Base-by-base conservation (phyloP, 108 stramenopile genomes). In the Pseudonitzschia multistriata region DNA sequence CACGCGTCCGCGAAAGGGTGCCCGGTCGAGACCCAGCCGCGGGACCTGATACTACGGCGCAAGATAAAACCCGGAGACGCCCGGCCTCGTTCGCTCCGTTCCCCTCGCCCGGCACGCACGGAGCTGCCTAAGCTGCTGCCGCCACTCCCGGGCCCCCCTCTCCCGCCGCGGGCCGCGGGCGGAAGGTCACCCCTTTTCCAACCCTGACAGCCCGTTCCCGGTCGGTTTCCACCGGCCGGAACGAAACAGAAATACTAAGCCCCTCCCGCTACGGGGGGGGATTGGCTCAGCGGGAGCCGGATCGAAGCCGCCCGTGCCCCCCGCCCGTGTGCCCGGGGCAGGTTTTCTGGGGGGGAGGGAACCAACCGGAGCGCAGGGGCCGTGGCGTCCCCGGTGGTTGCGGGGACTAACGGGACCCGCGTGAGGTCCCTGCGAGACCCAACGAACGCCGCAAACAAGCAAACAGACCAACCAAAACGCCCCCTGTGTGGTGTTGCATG, bases 41-140 rank as follows among this genome's bases (percentile, higher is more conserved):
- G 70, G 70, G 33, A 55, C 63, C 63, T 73, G 72, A 73, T 73
- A 73, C 72, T 73, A 73, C 72, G 53, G 53, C 72, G 72, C 72
- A n/a, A 73, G 62, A 73, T 59, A 11, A 33, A 59, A 59, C 34
- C 57, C 8, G 42, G 42, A 45, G 5, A 53, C 24, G 24, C 34
- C 25, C 29, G 34, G 25, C 13, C 35, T 35, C 11, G 24, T 30
- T 35, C 57, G 13, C 11, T 45, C 1, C 17, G 42, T 45, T 37
- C 8, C 8, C 37, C 8, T 37, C 19, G 52, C 52, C n/a, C n/a
- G n/a, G n/a, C n/a, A n/a, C n/a, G n/a, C n/a, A n/a, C n/a, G n/a
- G n/a, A n/a, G n/a, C n/a, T n/a, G n/a, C n/a, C n/a, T n/a, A n/a
- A n/a, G n/a, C n/a, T n/a, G 37, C 37, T 5, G 37, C 7, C 37